Evolutionary conservation across 1,284 basidiomycete species (phyloP).

Genomic region (Prillingera fragicola): DNA sequence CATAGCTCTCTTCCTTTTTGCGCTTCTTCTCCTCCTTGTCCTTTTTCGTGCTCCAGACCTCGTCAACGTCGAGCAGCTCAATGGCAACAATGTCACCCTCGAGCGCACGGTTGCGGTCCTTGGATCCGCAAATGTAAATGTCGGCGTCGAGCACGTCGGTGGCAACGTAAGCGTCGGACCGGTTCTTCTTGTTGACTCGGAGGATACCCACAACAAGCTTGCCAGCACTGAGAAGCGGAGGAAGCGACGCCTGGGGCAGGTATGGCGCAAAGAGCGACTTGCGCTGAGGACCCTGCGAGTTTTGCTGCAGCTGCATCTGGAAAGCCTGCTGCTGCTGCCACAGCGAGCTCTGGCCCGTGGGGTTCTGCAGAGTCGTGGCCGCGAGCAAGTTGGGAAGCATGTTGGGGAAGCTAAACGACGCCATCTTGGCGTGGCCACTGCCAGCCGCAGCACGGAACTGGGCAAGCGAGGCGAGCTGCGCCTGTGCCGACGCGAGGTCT

Average conservation of each 20-base stretch:
- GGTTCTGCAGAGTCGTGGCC: constrained; percentile 72
- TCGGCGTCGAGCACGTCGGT: constrained; percentile 98
- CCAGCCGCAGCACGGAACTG: constrained; percentile 95
- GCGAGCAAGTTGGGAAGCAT: constrained; percentile 94
- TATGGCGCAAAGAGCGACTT: constrained; percentile 99
- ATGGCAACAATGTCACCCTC: constrained; percentile 99
- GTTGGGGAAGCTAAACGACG: constrained; percentile 95
- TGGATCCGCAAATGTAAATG: constrained; percentile 97
- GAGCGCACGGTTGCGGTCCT: constrained; percentile 95
- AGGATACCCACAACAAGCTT: constrained; percentile 97
- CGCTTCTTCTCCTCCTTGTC: constrained; percentile 99
- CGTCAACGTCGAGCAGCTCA: constrained; percentile 93
- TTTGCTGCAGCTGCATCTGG: constrained; percentile 76
- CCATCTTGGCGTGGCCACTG: constrained; percentile 91
- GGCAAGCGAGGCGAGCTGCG: constrained; percentile 90
- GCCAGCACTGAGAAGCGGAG: constrained; percentile 93
- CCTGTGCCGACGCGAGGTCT: constrained; percentile 81
- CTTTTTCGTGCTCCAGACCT: constrained; percentile 99
- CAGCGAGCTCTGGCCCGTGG: constrained; percentile 50
- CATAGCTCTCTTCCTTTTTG: constrained; percentile 96
- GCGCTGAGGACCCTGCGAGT: constrained; percentile 84
- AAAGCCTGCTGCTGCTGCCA: constrained; percentile 73
- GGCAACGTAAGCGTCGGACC: constrained; percentile 98
- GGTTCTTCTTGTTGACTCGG: constrained; percentile 97
- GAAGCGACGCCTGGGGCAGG: constrained; percentile 93